A percentile compares a stretch with the other conserved stretches of the same genome.
phyloP scores from a whole-genome alignment of 306 rosid species.

The Castanea crenata region DNA sequence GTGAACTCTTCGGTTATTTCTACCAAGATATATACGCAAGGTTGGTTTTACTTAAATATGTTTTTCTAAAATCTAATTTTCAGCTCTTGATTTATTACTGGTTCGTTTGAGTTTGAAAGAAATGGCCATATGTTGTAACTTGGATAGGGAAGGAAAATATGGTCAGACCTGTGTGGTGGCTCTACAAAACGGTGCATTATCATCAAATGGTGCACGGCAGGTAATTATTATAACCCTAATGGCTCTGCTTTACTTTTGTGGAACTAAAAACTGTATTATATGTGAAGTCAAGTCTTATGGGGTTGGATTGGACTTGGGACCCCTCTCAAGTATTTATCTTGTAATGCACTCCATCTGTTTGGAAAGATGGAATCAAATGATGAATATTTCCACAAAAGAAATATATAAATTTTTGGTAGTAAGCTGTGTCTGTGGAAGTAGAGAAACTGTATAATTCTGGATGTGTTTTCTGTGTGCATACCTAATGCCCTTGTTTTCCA shows the following conservation, averaged over 20 bases:
- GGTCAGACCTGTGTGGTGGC: slow-evolving; percentile 82
- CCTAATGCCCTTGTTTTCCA: not conserved
- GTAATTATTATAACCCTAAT: slow-evolving; percentile 26
- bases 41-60: slow-evolving; percentile 33
- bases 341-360: not conserved
- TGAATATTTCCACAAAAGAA: not conserved
- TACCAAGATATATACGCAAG: slow-evolving; percentile 79
- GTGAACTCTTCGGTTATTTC: slow-evolving; percentile 85
- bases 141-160: slow-evolving; percentile 81
- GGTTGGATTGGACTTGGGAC: slow-evolving; percentile 3
- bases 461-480: not conserved
- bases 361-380: not conserved
- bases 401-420: not conserved
- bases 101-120: slow-evolving; percentile 25
- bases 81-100: slow-evolving; percentile 6
- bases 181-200: slow-evolving; percentile 84
- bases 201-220: slow-evolving; percentile 59
- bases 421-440: not conserved
- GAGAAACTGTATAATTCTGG: no score
- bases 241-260: not conserved
- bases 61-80: not conserved
- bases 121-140: slow-evolving; percentile 23
- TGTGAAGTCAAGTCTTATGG: slow-evolving; percentile 12
- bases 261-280: not conserved
- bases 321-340: not conserved